Evolutionary conservation across 176 grass and related monocot species (phyloP).

Genomic region (Hordeum vulgare): MorexV3_pseudomolecules_assembly NC_058520.1:15879722-15880221

Average conservation of each 20-base stretch:
- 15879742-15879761: no score
- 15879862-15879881: no score
- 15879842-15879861: no score
- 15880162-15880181: not conserved
- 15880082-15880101: conserved; percentile 10
- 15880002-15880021: not conserved
- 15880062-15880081: not conserved
- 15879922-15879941: no score
- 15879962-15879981: not conserved
- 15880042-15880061: not conserved
- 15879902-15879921: no score
- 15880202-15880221: not conserved
- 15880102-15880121: not conserved
- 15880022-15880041: not conserved
- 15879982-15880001: not conserved
- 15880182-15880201: not conserved
- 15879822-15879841: no score
- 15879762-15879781: no score
- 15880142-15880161: not conserved
- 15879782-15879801: no score
- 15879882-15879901: no score
- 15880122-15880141: not conserved
- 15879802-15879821: no score
- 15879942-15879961: not conserved
- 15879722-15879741: no score